phyloP scores from a whole-genome alignment of 371 early-diverging fungal genomes.

The Mucor irregularis region DNA sequence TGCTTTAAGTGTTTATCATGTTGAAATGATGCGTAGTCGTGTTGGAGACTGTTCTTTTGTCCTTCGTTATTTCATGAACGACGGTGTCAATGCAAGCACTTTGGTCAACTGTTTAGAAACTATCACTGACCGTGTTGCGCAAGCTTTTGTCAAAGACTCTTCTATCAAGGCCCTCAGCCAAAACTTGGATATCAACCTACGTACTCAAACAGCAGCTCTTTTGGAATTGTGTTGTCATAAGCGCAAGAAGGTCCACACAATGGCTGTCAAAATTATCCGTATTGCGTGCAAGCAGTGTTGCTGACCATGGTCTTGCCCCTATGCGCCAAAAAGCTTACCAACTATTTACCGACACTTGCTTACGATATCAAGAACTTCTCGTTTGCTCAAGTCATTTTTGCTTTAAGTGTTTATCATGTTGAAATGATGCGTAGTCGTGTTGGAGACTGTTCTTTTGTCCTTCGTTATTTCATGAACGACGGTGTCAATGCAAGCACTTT shows the following conservation, averaged over 20 bases:
- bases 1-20: constrained; percentile 81
- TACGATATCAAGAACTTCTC: constrained; percentile 68
- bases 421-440: constrained; percentile 78
- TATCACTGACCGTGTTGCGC: constrained; percentile 66
- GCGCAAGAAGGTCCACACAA: constrained; percentile 64
- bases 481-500: constrained; percentile 69
- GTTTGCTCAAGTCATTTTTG: constrained; percentile 77
- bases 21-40: constrained; percentile 79
- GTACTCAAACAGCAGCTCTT: constrained; percentile 60
- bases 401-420: constrained; percentile 82
- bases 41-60: constrained; percentile 72
- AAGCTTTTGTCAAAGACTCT: constrained; percentile 58
- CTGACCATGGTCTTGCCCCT: constrained; percentile 50
- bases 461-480: constrained; percentile 85
- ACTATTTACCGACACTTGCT: constrained; percentile 41
- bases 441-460: constrained; percentile 70
- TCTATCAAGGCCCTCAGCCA: constrained; percentile 52
- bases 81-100: constrained; percentile 72
- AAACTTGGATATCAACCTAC: constrained; percentile 46
- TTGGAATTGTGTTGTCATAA: constrained; percentile 72
- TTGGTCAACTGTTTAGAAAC: constrained; percentile 61
- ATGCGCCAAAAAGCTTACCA: constrained; percentile 41
- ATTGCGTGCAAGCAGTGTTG: constrained; percentile 59
- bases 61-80: constrained; percentile 83
- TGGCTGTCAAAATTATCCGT: constrained; percentile 70